Conservation (phyloP, 139 green algal species). For the Parachlorella kessleri region DNA sequence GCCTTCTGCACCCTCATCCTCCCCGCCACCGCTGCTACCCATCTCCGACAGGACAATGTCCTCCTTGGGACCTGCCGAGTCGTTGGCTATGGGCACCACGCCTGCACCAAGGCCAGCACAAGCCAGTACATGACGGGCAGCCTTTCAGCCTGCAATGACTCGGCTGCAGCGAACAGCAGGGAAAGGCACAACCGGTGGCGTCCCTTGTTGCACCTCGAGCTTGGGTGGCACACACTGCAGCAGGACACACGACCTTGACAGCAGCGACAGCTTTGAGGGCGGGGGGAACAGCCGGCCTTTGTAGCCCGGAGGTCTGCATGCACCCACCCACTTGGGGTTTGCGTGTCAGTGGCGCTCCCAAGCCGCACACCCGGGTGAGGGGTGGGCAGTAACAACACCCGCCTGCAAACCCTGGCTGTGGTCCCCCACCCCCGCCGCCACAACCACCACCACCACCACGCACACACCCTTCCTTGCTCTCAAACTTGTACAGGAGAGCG, state of each 20-base stretch:
- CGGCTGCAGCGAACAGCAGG: too few species aligned
- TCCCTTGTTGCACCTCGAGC: too few species aligned
- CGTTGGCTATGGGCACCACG: conserved; percentile 87
- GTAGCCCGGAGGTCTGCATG: too few species aligned
- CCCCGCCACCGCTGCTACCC: neutral
- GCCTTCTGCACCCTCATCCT: neutral
- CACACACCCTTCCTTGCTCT: neutral
- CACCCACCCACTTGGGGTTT: too few species aligned
- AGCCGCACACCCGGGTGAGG: too few species aligned
- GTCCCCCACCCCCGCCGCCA: neutral
- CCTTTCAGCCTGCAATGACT: neutral
- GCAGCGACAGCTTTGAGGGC: too few species aligned
- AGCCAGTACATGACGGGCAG: neutral
- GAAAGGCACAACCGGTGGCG: too few species aligned
- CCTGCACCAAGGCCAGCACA: conserved; percentile 38
- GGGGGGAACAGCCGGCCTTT: too few species aligned
- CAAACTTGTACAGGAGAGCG: neutral
- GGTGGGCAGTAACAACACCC: neutral
- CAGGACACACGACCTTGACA: too few species aligned
- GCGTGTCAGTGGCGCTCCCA: too few species aligned
- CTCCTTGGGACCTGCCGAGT: conserved; percentile 71
- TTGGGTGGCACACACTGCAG: too few species aligned
- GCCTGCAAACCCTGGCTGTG: neutral
- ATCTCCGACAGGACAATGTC: conserved; percentile 73
- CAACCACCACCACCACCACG: neutral